These are phyloP conservation scores for Sporisorium graminicola DNA, from an alignment of 1,284 basidiomycete genomes.

Conservation along the genomic window DNA sequence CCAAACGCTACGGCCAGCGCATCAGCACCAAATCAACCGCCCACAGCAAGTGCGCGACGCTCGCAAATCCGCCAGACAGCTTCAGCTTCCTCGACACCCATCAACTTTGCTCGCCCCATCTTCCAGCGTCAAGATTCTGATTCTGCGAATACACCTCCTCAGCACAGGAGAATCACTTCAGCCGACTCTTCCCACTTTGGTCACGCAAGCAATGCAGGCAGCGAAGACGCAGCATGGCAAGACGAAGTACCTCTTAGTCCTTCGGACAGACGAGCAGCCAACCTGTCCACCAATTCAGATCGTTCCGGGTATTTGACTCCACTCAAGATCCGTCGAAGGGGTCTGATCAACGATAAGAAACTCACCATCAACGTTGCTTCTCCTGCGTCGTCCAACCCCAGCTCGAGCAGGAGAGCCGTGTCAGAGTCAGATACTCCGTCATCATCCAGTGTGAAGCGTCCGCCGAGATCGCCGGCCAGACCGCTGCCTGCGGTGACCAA, in stretches of 20 bases:
- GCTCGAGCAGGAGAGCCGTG: constrained; percentile 8
- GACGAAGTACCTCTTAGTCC: constrained; percentile 5
- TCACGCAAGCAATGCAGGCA: constrained; percentile 3
- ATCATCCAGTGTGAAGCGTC: neutral
- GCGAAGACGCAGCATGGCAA: constrained; percentile 19
- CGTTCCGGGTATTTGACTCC: constrained; percentile 9
- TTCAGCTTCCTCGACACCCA: constrained; percentile 14
- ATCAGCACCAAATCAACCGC: constrained; percentile 1
- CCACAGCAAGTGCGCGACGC: constrained; percentile 11
- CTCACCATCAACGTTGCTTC: constrained; percentile 23
- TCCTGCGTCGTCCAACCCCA: neutral
- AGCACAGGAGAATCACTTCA: neutral
- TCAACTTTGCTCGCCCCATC: constrained; percentile 37
- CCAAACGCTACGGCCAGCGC: neutral
- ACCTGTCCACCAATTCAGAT: constrained; percentile 10
- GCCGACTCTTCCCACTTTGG: constrained; percentile 7
- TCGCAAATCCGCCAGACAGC: constrained; percentile 22
- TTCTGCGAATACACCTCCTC: neutral
- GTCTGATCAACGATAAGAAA: constrained; percentile 31
- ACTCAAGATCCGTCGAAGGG: constrained; percentile 32
- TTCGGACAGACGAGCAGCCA: constrained; percentile 15
- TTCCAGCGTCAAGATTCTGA: neutral
- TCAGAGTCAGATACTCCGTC: constrained; percentile 8
- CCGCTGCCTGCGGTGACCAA: neutral
- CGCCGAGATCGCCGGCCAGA: neutral